A percentile compares a stretch with the other conserved stretches of the same genome.
Evolutionary conservation across 352 stramenopile genomes (phyloP).

Genomic region (Pythium chondricola): DNA sequence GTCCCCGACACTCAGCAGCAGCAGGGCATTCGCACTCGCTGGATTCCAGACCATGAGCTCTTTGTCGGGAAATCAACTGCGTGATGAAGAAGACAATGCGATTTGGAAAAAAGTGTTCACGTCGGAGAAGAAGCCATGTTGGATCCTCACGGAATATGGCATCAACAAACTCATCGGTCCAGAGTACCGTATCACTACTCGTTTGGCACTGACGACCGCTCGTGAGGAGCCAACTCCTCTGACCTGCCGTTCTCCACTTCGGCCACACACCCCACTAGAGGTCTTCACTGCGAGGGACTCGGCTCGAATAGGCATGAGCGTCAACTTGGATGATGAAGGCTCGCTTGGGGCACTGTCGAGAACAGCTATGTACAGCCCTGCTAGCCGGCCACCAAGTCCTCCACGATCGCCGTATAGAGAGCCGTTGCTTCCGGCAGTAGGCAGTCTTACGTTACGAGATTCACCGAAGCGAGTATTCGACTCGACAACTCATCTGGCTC

Average conservation of each 20-base stretch:
- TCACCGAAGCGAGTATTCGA: too few relatives aligned
- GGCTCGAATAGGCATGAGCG: slow-evolving; percentile 35
- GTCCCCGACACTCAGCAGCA: neutral
- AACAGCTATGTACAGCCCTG: slow-evolving; percentile 27
- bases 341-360: slow-evolving; percentile 37
- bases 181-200: slow-evolving; percentile 53
- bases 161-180: slow-evolving; percentile 56
- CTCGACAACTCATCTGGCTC: too few relatives aligned
- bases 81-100: slow-evolving; percentile 16
- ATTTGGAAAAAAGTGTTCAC: slow-evolving; percentile 50
- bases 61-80: slow-evolving; percentile 7
- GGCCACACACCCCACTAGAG: slow-evolving; percentile 30
- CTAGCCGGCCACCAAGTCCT: slow-evolving; percentile 23
- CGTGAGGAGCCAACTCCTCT: slow-evolving; percentile 6
- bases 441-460: too few relatives aligned
- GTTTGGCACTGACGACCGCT: slow-evolving; percentile 29
- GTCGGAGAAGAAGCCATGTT: slow-evolving; percentile 46
- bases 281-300: slow-evolving; percentile 34
- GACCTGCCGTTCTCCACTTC: slow-evolving; percentile 21
- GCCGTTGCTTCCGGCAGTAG: slow-evolving; percentile 1
- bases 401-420: slow-evolving; percentile 29
- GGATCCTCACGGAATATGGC: slow-evolving; percentile 57
- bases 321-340: slow-evolving; percentile 45
- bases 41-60: slow-evolving; percentile 11
- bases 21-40: slow-evolving; percentile 22